Conservation (phyloP, 176 grass and related monocot species). For the bread wheat (Triticum aestivum) region DNA sequence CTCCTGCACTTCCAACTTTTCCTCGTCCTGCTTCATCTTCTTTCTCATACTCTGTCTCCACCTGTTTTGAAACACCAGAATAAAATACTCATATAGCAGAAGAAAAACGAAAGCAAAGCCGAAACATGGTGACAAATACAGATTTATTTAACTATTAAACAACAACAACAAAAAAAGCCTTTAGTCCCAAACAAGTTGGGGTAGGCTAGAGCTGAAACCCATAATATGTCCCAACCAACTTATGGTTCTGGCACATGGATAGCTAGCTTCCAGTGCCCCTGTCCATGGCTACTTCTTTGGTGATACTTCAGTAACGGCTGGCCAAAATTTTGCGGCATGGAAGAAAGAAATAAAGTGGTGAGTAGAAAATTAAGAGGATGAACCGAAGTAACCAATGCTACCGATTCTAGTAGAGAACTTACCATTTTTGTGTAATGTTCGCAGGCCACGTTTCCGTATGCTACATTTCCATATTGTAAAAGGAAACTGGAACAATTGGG, state of each 20-base stretch:
- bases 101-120: neutral
- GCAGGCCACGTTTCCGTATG: neutral
- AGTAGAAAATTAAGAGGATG: neutral
- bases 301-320: neutral
- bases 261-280: no score
- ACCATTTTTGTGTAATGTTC: slow-evolving; percentile 7
- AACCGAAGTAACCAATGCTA: neutral
- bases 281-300: no score
- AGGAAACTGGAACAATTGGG: neutral
- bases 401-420: neutral
- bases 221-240: no score
- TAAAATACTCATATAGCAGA: neutral
- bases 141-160: neutral
- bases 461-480: neutral
- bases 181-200: no score
- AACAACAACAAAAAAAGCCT: no score
- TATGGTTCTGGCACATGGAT: no score
- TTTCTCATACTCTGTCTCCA: neutral
- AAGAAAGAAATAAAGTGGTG: neutral
- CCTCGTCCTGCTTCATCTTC: neutral
- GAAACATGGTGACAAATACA: neutral
- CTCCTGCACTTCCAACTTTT: neutral
- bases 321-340: neutral
- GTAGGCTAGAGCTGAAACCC: no score
- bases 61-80: neutral